These are phyloP conservation scores for Fusarium sp. DNA, from an alignment of 2,329 filamentous ascomycete genomes.

Conservation along the genomic window DNA sequence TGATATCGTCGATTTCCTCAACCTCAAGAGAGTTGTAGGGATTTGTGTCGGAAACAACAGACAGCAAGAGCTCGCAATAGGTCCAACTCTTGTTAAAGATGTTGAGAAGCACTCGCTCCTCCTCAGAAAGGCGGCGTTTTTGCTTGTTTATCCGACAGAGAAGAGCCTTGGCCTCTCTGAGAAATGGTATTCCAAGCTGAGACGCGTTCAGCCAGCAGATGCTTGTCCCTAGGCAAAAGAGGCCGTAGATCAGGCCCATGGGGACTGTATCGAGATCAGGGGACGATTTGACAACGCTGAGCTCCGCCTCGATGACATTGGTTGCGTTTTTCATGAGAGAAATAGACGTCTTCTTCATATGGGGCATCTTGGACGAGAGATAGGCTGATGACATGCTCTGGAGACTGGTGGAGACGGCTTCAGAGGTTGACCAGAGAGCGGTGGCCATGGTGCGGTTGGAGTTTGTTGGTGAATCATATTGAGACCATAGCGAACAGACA, in stretches of 20 bases:
- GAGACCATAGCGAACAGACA: slow-evolving; percentile 53
- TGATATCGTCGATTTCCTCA: slow-evolving; percentile 22
- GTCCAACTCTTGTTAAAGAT: slow-evolving; percentile 53
- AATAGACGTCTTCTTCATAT: slow-evolving; percentile 47
- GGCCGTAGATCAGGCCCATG: slow-evolving; percentile 49
- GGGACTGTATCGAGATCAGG: slow-evolving; percentile 40
- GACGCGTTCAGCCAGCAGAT: slow-evolving; percentile 52
- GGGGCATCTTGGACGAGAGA: slow-evolving; percentile 47
- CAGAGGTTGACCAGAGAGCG: slow-evolving; percentile 50
- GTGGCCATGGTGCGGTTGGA: slow-evolving; percentile 52
- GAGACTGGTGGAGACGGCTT: slow-evolving; percentile 51
- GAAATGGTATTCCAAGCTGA: slow-evolving; percentile 46
- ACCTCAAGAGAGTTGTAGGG: slow-evolving; percentile 19
- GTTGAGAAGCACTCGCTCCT: slow-evolving; percentile 44
- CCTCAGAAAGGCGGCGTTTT: slow-evolving; percentile 6
- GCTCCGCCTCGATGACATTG: slow-evolving; percentile 47
- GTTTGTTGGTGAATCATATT: slow-evolving; percentile 52
- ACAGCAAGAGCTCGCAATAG: slow-evolving; percentile 53
- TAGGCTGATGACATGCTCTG: slow-evolving; percentile 54
- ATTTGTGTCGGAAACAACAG: slow-evolving; percentile 50
- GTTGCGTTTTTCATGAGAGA: slow-evolving; percentile 49
- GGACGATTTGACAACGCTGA: slow-evolving; percentile 37
- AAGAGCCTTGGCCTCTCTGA: slow-evolving; percentile 45
- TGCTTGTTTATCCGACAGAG: slow-evolving; percentile 42
- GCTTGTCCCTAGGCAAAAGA: slow-evolving; percentile 53